Conservation (phyloP, 352 stramenopile species). For the Phytophthora pseudosyringae region DNA sequence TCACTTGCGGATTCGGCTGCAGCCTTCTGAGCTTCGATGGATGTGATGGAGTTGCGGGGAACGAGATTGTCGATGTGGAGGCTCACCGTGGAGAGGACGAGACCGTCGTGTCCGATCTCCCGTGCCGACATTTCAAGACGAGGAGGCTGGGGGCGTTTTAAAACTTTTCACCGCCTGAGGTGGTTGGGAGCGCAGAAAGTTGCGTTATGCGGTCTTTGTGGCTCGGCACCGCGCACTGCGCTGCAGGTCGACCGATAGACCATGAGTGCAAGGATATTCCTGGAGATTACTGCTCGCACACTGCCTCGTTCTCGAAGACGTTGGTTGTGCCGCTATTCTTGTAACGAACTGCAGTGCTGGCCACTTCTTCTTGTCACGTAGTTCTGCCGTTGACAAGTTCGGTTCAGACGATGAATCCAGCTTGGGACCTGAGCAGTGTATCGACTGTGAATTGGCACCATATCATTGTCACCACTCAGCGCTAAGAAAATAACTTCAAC, state of each 20-base stretch:
- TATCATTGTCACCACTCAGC: too few relatives aligned
- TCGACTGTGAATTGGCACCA: too few relatives aligned
- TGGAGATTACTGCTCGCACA: slow-evolving; percentile 11
- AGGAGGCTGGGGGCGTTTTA: background rate
- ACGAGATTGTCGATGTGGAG: slow-evolving; percentile 65
- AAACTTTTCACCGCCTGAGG: background rate
- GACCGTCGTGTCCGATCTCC: slow-evolving; percentile 18
- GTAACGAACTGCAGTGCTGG: slow-evolving; percentile 14
- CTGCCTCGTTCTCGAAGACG: slow-evolving; percentile 21
- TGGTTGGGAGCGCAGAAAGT: slow-evolving; percentile 11
- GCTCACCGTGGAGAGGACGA: slow-evolving; percentile 54
- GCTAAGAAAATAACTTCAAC: too few relatives aligned
- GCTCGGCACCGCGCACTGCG: background rate
- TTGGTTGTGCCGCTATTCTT: slow-evolving; percentile 27
- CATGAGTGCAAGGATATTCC: slow-evolving; percentile 28
- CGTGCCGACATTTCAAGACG: slow-evolving; percentile 19
- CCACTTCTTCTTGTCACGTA: slow-evolving; percentile 14
- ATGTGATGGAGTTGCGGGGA: slow-evolving; percentile 46
- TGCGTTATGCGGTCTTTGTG: slow-evolving; percentile 16
- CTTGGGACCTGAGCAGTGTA: too few relatives aligned
- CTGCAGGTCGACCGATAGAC: background rate
- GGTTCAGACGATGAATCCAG: slow-evolving; percentile 1
- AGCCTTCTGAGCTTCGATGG: slow-evolving; percentile 37
- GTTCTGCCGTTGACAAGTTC: slow-evolving; percentile 1
- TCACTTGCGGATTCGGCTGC: slow-evolving; percentile 19